Evolutionary conservation across 2,329 filamentous ascomycete genomes (phyloP).

Genomic region (Fusarium heterosporum): DNA sequence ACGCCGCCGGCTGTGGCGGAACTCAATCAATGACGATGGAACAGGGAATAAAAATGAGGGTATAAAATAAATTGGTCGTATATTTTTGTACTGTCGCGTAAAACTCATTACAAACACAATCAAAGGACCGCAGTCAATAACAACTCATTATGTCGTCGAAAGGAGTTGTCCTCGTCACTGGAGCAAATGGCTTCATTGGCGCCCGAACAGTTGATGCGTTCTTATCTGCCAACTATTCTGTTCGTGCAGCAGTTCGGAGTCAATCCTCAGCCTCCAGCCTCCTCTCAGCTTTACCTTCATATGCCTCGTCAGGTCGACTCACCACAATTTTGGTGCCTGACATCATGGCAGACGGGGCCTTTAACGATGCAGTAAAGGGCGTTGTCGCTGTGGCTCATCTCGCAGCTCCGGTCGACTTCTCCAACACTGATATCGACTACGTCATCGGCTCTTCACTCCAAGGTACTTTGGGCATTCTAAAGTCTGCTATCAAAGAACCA

Average conservation of each 20-base stretch:
- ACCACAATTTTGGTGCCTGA: background rate
- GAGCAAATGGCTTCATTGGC: constrained; percentile 27
- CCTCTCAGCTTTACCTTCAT: constrained; percentile 1
- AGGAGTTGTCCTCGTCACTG: constrained; percentile 18
- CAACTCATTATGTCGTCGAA: constrained; percentile 6
- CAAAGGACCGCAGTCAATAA: too few species aligned
- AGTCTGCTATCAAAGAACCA: constrained; percentile 6
- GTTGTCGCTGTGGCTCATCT: constrained; percentile 8
- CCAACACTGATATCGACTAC: constrained; percentile 18
- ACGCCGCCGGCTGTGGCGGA: too few species aligned
- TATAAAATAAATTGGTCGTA: too few species aligned
- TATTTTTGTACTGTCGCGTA: too few species aligned
- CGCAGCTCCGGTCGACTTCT: constrained; percentile 14
- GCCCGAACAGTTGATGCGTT: constrained; percentile 23
- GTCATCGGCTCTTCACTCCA: constrained; percentile 15
- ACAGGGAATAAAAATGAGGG: too few species aligned
- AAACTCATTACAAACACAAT: too few species aligned
- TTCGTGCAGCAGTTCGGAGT: constrained; percentile 15
- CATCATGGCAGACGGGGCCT: background rate
- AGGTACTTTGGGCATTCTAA: constrained; percentile 9
- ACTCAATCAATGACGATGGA: too few species aligned
- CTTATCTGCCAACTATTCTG: constrained; percentile 9
- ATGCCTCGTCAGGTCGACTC: constrained; percentile 8
- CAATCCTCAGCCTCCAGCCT: constrained; percentile 11
- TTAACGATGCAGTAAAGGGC: constrained; percentile 4